Conservation (phyloP, 345 rosid genomes). For the Alliaria petiolata region DNA sequence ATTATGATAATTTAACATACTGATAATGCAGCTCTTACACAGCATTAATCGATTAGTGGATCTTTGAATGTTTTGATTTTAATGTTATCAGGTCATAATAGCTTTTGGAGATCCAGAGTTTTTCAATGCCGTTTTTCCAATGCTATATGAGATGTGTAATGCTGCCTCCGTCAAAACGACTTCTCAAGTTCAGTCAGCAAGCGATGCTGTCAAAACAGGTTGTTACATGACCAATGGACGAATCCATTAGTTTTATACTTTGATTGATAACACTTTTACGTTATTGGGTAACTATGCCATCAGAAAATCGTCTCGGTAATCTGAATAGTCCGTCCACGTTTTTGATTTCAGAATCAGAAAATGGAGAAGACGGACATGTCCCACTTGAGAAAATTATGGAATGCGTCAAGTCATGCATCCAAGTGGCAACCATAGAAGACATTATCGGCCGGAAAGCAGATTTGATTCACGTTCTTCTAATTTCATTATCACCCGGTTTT, state of each 20-base stretch:
- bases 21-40: not conserved
- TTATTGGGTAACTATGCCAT: conserved; percentile 5
- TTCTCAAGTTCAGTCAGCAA: conserved; percentile 38
- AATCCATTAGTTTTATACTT: not conserved
- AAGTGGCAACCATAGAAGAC: conserved; percentile 53
- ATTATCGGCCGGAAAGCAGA: conserved; percentile 51
- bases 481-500: conserved; percentile 63
- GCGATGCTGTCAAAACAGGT: conserved; percentile 66
- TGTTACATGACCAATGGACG: conserved; percentile 3
- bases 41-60: not conserved
- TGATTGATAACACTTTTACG: not conserved
- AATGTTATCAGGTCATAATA: conserved; percentile 61
- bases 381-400: conserved; percentile 70
- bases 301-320: not conserved
- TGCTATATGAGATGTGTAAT: conserved; percentile 60
- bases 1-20: not conserved
- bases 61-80: conserved; percentile 5
- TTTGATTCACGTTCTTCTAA: conserved; percentile 46
- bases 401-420: conserved; percentile 62
- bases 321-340: not conserved
- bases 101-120: conserved; percentile 74
- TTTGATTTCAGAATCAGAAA: conserved; percentile 51
- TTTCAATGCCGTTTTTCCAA: conserved; percentile 65
- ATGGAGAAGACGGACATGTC: conserved; percentile 41
- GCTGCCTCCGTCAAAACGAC: conserved; percentile 43